A percentile compares a stretch with the other conserved stretches of the same genome.
These are phyloP conservation scores for Lagenidium giganteum DNA, from an alignment of 352 stramenopile genomes.

Conservation along the genomic window DNA sequence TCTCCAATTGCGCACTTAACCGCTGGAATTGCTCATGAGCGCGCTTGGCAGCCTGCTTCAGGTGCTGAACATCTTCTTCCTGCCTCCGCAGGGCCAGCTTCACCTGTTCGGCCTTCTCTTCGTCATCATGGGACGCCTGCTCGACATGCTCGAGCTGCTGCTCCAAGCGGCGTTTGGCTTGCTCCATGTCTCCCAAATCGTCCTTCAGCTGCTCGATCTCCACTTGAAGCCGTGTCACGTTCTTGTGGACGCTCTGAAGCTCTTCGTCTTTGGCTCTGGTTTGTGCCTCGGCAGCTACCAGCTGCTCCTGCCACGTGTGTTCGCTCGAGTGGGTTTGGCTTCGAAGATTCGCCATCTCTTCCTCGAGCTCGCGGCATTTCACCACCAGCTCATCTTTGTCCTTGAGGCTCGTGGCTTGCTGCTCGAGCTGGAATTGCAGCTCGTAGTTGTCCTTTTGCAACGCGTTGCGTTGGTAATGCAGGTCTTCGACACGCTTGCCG, in stretches of 20 bases:
- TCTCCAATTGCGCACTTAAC: slow-evolving; percentile 46
- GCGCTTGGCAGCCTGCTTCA: slow-evolving; percentile 49
- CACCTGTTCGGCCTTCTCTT: slow-evolving; percentile 41
- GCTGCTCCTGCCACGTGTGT: slow-evolving; percentile 18
- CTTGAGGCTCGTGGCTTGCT: slow-evolving; percentile 38
- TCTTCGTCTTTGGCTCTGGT: slow-evolving; percentile 20
- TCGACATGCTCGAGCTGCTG: slow-evolving; percentile 27
- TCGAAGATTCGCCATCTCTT: slow-evolving; percentile 30
- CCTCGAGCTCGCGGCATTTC: slow-evolving; percentile 31
- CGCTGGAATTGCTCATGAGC: slow-evolving; percentile 60
- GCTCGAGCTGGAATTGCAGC: slow-evolving; percentile 59
- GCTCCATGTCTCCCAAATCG: slow-evolving; percentile 16
- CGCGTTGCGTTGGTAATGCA: slow-evolving; percentile 65
- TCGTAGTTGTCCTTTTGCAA: slow-evolving; percentile 77
- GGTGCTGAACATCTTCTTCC: slow-evolving; percentile 49
- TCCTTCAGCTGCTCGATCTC: slow-evolving; percentile 14
- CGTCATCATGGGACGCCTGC: slow-evolving; percentile 33
- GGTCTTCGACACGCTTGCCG: slow-evolving; percentile 56
- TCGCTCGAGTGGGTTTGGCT: too few relatives aligned
- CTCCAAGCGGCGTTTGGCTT: slow-evolving; percentile 29
- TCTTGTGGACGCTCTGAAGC: slow-evolving; percentile 19
- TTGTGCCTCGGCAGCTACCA: slow-evolving; percentile 7
- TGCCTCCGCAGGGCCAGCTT: slow-evolving; percentile 29
- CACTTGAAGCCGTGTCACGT: slow-evolving; percentile 22
- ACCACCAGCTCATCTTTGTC: slow-evolving; percentile 33